A percentile compares a stretch with the other conserved stretches of the same genome.
These are phyloP conservation scores for Pythium aristosporum DNA, from an alignment of 352 stramenopile species.

Conservation along the genomic window DNA sequence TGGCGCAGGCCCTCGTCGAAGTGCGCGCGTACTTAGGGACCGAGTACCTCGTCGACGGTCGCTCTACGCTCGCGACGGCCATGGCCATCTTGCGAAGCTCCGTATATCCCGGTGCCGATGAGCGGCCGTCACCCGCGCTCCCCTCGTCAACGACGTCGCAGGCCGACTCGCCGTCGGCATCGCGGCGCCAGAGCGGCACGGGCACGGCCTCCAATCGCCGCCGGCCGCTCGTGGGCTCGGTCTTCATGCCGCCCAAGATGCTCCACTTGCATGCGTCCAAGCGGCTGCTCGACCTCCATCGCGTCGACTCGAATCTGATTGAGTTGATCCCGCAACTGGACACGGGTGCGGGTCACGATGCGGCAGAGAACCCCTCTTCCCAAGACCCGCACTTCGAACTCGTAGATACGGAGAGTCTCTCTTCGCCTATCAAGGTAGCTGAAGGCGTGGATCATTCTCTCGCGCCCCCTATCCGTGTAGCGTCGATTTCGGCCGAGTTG, in stretches of 20 bases:
- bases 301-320: conserved; percentile 7
- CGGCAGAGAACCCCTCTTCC: too few relatives aligned
- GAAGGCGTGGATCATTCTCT: too few relatives aligned
- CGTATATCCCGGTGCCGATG: conserved; percentile 9
- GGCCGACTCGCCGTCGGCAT: neutral
- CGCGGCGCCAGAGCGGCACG: conserved; percentile 5
- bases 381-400: too few relatives aligned
- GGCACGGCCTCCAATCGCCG: conserved; percentile 6
- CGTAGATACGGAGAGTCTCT: too few relatives aligned
- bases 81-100: conserved; percentile 21
- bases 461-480: too few relatives aligned
- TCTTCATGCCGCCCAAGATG: conserved; percentile 22
- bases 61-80: conserved; percentile 14
- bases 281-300: conserved; percentile 9
- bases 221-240: conserved; percentile 2
- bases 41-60: conserved; percentile 20
- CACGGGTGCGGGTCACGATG: too few relatives aligned
- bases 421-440: too few relatives aligned
- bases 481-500: too few relatives aligned
- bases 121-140: conserved; percentile 8
- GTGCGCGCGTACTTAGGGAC: conserved; percentile 12
- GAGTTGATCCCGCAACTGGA: neutral
- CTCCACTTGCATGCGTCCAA: conserved; percentile 12
- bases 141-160: conserved; percentile 10
- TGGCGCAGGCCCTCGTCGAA: conserved; percentile 20